A percentile compares a stretch with the other conserved stretches of the same genome.
These are phyloP conservation scores for Leccinum laetum DNA, from an alignment of 1,284 basidiomycete genomes.

Conservation along the genomic window DNA sequence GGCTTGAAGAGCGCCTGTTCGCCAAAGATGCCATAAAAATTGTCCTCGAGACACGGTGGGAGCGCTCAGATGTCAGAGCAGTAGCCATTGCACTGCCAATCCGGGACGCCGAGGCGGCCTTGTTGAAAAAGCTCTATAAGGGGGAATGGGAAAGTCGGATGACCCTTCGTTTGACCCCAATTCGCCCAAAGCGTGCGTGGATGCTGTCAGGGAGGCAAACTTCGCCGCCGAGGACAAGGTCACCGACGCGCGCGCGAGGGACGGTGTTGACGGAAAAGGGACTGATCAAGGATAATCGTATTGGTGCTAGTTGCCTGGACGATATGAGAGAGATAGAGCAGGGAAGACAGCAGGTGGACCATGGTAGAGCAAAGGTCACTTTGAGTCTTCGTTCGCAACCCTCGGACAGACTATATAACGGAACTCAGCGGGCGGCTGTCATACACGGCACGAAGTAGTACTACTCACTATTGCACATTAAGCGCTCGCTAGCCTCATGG, in stretches of 20 bases:
- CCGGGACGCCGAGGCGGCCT: constrained; percentile 82
- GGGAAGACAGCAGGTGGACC: neutral
- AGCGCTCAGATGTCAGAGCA: too few species aligned
- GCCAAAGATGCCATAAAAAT: too few species aligned
- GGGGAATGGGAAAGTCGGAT: constrained; percentile 49
- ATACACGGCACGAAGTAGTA: neutral
- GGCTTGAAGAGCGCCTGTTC: too few species aligned
- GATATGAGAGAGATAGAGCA: neutral
- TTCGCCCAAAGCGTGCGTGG: constrained; percentile 81
- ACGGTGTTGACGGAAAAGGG: constrained; percentile 50
- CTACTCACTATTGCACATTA: neutral
- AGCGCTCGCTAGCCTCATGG: neutral
- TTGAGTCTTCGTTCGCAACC: neutral
- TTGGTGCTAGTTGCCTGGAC: neutral
- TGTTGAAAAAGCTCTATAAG: constrained; percentile 78
- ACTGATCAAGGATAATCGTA: constrained; percentile 76
- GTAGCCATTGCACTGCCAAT: constrained; percentile 38
- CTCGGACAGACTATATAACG: neutral
- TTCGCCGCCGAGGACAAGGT: constrained; percentile 61
- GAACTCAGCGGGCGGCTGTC: neutral
- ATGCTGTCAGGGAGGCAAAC: constrained; percentile 76
- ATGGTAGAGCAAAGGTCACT: neutral
- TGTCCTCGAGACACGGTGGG: too few species aligned
- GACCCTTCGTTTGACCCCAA: constrained; percentile 71
- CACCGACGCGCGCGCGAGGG: constrained; percentile 83